A percentile compares a stretch with the other conserved stretches of the same genome.
Evolutionary conservation across 2,329 filamentous ascomycete genomes (phyloP).

Genomic region (Colletotrichum neosansevieriae): DNA sequence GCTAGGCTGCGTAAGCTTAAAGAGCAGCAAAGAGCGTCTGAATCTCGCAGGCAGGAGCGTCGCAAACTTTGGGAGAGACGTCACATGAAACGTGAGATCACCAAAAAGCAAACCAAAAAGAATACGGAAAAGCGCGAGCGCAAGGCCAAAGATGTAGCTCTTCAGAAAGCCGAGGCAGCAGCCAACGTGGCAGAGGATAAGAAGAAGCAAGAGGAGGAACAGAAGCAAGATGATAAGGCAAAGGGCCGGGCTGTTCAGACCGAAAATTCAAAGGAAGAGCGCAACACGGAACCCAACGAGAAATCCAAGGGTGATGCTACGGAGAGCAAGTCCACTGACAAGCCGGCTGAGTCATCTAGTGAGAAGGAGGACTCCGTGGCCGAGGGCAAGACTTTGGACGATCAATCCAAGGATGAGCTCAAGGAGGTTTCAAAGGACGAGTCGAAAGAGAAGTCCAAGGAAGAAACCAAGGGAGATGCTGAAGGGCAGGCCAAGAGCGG

Average conservation of each 20-base stretch:
- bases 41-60: constrained; percentile 58
- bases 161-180: constrained; percentile 33
- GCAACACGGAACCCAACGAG: not conserved
- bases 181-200: constrained; percentile 43
- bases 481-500: constrained; percentile 35
- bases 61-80: constrained; percentile 63
- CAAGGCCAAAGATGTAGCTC: constrained; percentile 27
- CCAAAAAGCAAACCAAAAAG: constrained; percentile 56
- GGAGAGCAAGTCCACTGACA: not conserved
- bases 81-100: constrained; percentile 57
- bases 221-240: constrained; percentile 41
- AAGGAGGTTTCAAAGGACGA: constrained; percentile 17
- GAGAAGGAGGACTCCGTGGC: not conserved
- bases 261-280: constrained; percentile 25
- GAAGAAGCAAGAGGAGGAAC: constrained; percentile 37
- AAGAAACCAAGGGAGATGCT: constrained; percentile 8
- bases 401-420: not conserved
- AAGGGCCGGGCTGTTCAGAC: constrained; percentile 37
- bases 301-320: constrained; percentile 31
- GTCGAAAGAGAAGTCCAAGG: constrained; percentile 2
- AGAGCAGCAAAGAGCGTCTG: constrained; percentile 62
- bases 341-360: not conserved
- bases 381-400: not conserved
- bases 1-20: constrained; percentile 62
- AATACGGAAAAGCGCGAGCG: constrained; percentile 51